Base-by-base conservation (phyloP, 2,329 filamentous ascomycete species). In the Arthrinium phaeospermum region DNA sequence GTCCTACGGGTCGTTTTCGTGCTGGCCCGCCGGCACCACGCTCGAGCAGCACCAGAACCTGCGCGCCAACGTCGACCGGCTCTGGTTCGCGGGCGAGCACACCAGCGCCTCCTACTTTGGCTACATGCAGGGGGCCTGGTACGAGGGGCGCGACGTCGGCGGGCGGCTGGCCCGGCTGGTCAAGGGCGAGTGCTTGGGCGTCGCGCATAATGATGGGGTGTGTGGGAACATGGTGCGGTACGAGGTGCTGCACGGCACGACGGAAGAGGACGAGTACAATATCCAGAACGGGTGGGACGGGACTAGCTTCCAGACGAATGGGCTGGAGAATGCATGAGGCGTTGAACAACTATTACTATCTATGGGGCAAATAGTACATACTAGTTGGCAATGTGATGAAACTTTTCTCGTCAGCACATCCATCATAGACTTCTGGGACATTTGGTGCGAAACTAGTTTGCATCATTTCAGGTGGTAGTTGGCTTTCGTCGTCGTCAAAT, bases 41-140 rank as follows among this genome's bases (percentile, higher is more conserved):
- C 83, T 93, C 0, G 88, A 92, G 76, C 89, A 86, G 82, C 91
- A 93, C 75, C 88, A 93, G 77, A 93, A 93, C 75, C 83, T 93
- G 19, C 87, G 91, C 0, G 89, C 91, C n/a, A 92, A 92, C 73
- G 80, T 91, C 0, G 86, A 85, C 14, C 81, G 89, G 0, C 79
- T 93, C 3, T 92, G 87, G 83, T 93, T 92, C 75, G 90, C 91
- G 0, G 91, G 91, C 0, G 91, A 93, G 78, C 88, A 88, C 1
- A 91, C 87, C 0, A 91, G 87, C 53, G 85, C 89, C 0, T 84
- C 89, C 75, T 92, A 91, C 78, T 93, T 87, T 79, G 91, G 91
- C 0, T 93, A 91, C 79, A 75, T 93, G 77, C 91, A 93, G 37
- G 90, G 89, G 0, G 89, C 89, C 0, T 91, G 84, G 80, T 89